Percentiles rank a stretch among this genome's conserved stretches.
Evolutionary conservation across 352 stramenopile genomes (phyloP).

Genomic region (Pythium scleroteichum): DNA sequence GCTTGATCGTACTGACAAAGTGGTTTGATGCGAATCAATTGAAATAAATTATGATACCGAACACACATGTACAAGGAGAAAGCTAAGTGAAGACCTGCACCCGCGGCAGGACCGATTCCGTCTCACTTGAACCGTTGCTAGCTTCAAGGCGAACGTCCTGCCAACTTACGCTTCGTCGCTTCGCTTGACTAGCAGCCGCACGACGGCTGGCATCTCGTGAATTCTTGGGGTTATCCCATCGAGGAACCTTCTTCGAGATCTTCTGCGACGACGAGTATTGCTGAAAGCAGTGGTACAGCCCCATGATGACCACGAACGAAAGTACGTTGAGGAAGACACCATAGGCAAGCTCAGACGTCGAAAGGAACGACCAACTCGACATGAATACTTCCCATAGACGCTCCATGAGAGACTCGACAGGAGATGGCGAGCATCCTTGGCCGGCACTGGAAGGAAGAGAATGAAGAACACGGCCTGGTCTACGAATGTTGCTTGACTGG

Average conservation of each 20-base stretch:
- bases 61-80: conserved; percentile 3
- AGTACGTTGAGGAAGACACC: conserved; percentile 73
- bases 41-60: conserved; percentile 26
- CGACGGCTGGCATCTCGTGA: background rate
- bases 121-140: background rate
- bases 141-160: conserved; percentile 29
- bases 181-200: conserved; percentile 9
- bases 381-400: conserved; percentile 34
- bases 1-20: conserved; percentile 49
- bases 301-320: conserved; percentile 67
- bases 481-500: conserved; percentile 45
- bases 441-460: conserved; percentile 40
- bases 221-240: conserved; percentile 14
- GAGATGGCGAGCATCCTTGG: conserved; percentile 36
- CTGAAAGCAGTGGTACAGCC: conserved; percentile 63
- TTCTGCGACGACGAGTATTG: conserved; percentile 14
- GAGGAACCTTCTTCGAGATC: conserved; percentile 2
- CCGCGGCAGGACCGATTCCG: background rate
- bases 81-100: conserved; percentile 25
- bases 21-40: background rate
- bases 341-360: conserved; percentile 62
- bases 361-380: conserved; percentile 51
- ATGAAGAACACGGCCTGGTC: conserved; percentile 62
- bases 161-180: conserved; percentile 34
- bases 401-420: conserved; percentile 35